Evolutionary conservation across 2,329 filamentous ascomycete species (phyloP), one percentile per base, ranked within the genome.

Genomic region (Neonectria coccinea): DNA sequence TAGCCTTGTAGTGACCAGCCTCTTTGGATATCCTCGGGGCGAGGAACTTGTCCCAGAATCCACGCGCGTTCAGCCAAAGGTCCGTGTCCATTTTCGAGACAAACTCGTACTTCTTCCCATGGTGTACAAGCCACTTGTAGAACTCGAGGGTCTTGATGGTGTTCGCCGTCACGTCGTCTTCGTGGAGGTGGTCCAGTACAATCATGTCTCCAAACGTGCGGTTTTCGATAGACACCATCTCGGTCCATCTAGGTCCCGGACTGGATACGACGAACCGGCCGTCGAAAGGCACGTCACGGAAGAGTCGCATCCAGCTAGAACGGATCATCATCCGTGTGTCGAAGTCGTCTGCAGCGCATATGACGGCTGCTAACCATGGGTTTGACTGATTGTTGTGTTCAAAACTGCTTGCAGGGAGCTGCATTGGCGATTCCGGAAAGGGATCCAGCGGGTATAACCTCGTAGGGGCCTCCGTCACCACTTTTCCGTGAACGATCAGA

Each of bases 41-140:
- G 1, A 78, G 70, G 55, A 71, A 77, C 5, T 69, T 62, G 22
- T 77, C 67, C 73, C 73, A 78, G 67, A 78, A 77, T 0, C 65
- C 73, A 29, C 71, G 70, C 2, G 75, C 74, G 45, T 78, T 76
- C 57, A 78, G 56, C 69, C 72, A 78, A 9, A 75, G 55, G 61
- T 78, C 76, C 0, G 75, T 76, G 45, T 78, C 76, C 47, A 78
- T 64, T 64, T 78, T 78, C 33, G 75, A 72, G 16, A 78, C 73
- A 45, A 74, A 78, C 41, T 75, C 71, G 67, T 77, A 78, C 3
- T 47, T 61, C 4, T 48, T 54, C 14, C 69, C 64, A 7, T 64
- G 56, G 5, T 58, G 48, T n/a, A 74, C 63, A 20, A 78, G 72
- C 70, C 72, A 76, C 57, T 75, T 73, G 67, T 74, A 76, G 6